Evolutionary conservation across 202 grass and related monocot species (phyloP).

Genomic region (Brachypodium distachyon): DNA sequence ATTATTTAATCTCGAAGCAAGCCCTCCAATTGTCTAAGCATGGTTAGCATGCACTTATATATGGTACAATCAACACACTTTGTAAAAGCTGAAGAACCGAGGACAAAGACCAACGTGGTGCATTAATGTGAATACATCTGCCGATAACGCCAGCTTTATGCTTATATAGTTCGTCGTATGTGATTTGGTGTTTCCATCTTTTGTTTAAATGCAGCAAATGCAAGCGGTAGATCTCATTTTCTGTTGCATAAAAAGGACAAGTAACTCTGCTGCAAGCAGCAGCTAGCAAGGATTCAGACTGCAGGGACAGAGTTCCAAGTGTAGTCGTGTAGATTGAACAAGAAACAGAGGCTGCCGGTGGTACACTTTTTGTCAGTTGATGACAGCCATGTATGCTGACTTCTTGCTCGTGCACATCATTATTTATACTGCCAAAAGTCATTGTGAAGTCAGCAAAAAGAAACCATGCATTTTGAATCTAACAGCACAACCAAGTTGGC

Average conservation of each 20-base stretch:
- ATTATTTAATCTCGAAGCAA: too few relatives aligned
- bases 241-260: background rate
- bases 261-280: background rate
- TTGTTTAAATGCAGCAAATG: background rate
- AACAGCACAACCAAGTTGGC: background rate
- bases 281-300: background rate
- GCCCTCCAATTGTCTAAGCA: too few relatives aligned
- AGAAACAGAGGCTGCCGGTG: background rate
- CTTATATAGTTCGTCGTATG: background rate
- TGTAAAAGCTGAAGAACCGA: too few relatives aligned
- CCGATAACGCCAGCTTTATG: background rate
- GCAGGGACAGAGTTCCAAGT: background rate
- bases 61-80: too few relatives aligned
- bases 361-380: background rate
- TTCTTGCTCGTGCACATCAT: background rate
- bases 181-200: background rate
- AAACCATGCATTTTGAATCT: background rate
- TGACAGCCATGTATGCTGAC: constrained; percentile 15
- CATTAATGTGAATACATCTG: background rate
- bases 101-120: too few relatives aligned
- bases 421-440: background rate
- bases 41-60: too few relatives aligned
- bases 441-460: background rate
- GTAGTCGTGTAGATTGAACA: background rate
- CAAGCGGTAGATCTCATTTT: background rate